Evolutionary conservation across 1,139 yeast species (phyloP).

Genomic region (Kluyveromyces sp.): DNA sequence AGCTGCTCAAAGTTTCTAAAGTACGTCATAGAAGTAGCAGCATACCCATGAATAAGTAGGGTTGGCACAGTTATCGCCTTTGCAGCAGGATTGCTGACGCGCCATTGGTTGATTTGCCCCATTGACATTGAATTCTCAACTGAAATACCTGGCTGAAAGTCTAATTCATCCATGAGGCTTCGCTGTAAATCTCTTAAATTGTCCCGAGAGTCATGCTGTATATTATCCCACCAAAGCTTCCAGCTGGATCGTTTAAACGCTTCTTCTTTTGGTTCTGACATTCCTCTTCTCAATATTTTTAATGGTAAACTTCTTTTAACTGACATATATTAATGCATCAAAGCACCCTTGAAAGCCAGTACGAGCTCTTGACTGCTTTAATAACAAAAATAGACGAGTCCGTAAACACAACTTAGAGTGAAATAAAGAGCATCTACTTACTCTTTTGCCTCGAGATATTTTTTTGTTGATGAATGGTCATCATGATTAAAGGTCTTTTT

Average conservation of each 20-base stretch:
- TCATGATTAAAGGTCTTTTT: no score
- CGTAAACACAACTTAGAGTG: no score
- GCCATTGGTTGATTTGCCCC: constrained; percentile 23
- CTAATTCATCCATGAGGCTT: constrained; percentile 11
- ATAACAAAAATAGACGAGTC: no score
- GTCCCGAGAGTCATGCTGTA: constrained; percentile 4
- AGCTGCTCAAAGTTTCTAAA: constrained; percentile 62
- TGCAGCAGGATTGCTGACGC: constrained; percentile 16
- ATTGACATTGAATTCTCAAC: constrained; percentile 10
- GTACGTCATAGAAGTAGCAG: constrained; percentile 81
- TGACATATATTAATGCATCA: not conserved
- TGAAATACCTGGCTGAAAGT: constrained; percentile 9
- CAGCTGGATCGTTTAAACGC: constrained; percentile 11
- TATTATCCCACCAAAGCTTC: constrained; percentile 7
- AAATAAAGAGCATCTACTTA: no score
- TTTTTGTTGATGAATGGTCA: no score
- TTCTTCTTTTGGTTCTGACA: constrained; percentile 5
- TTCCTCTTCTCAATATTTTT: constrained; percentile 5
- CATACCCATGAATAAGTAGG: constrained; percentile 85
- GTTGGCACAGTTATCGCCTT: constrained; percentile 26
- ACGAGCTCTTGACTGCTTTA: no score
- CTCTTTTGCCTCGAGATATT: no score
- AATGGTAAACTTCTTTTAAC: constrained; percentile 3
- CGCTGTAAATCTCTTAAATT: constrained; percentile 12
- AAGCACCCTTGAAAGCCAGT: not conserved